Percentiles rank a stretch among this genome's conserved stretches.
Conservation (phyloP, 345 rosid species). For the Eutrema heterophyllum region DNA sequence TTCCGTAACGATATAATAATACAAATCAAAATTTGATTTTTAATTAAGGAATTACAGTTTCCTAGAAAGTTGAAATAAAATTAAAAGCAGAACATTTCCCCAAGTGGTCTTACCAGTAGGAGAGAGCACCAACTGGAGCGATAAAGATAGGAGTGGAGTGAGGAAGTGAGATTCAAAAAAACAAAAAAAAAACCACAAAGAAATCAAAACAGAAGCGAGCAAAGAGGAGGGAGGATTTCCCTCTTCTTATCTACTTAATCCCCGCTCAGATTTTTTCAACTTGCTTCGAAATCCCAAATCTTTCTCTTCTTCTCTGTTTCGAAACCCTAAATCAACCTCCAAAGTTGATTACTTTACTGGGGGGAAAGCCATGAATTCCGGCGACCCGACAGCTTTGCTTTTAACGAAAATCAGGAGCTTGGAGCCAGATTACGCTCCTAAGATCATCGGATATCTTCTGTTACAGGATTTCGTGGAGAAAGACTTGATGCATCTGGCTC, state of each 20-base stretch:
- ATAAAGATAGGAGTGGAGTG: conserved; percentile 35
- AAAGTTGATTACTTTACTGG: background rate
- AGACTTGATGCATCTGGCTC: conserved; percentile 65
- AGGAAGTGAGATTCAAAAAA: conserved; percentile 13
- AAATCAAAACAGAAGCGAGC: conserved; percentile 19
- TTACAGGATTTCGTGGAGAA: conserved; percentile 57
- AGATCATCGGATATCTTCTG: conserved; percentile 82
- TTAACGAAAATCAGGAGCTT: conserved; percentile 52
- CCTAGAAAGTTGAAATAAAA: conserved; percentile 25
- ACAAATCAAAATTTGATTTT: background rate
- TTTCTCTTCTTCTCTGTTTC: background rate
- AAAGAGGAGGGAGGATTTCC: conserved; percentile 18
- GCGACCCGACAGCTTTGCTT: conserved; percentile 60
- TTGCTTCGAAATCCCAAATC: background rate
- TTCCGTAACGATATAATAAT: background rate
- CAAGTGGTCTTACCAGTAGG: conserved; percentile 34
- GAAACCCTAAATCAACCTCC: background rate
- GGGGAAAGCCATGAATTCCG: conserved; percentile 58
- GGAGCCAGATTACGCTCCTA: conserved; percentile 80
- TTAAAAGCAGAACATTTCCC: conserved; percentile 27
- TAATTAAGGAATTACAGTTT: conserved; percentile 8
- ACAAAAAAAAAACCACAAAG: background rate
- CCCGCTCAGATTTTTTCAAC: background rate
- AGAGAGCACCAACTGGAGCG: conserved; percentile 33
- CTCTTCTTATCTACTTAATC: conserved; percentile 15